Evolutionary conservation across 371 early-diverging fungal genomes (phyloP), one percentile per base, ranked within the genome.

Genomic region (Mucor plumbeus): DNA sequence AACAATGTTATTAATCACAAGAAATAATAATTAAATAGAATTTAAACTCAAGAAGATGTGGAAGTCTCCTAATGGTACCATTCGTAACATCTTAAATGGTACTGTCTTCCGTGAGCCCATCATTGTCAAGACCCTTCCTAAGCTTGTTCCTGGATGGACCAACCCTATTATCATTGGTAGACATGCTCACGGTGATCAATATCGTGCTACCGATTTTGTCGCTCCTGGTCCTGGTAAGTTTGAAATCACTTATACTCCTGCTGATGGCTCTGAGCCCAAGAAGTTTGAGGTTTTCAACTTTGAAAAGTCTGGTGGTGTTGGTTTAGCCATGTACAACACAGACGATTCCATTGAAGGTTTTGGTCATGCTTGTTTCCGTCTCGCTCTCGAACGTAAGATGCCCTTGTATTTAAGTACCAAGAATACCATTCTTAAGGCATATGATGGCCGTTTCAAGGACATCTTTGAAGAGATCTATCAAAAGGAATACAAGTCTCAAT

Each of bases 71-170:
- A 98, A 98, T 78, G 99, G 99, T 65, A 98, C 98, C 55, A 94
- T 98, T 73, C 91, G 99, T 68, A 97, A 97, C 82, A 95, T 95
- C 67, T 84, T 98, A 59, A 95, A 94, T 73, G 99, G 99, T 69
- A 98, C 98, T 26, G 96, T 98, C 56, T 98, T 98, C 92, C 91
- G 99, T 73, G 99, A 98, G 73, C 99, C 99, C 39, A 97, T 98
- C 72, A 71, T 98, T 62, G 80, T 98, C 65, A 84, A 90, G 61
- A 94, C 85, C 59, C 85, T 98, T 17, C 99, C 99, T 35, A 88
- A 92, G 65, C 85, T 97, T 65, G 94, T 98, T 19, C 97, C 97
- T 33, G 93, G 93, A 33, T 98, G 99, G 99, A 92, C 87, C 58
- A 88, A 95, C 74, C 97, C 98, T 61, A 97, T 98, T 74, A 87